A percentile compares a stretch with the other conserved stretches of the same genome.
phyloP scores from a whole-genome alignment of 768 basidiomycete genomes.

The Mycena venus region DNA sequence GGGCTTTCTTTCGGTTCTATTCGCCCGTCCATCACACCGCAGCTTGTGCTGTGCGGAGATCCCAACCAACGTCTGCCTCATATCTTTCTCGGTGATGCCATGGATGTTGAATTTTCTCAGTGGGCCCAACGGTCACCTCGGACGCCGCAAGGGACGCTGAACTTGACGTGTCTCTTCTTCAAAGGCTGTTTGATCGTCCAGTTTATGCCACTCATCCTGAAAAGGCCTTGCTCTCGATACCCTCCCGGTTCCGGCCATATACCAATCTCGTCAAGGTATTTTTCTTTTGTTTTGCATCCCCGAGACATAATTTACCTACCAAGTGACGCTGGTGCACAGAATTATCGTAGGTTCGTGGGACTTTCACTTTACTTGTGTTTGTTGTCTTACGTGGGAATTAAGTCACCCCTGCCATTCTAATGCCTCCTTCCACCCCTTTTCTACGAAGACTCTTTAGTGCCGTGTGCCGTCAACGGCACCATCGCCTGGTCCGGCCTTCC shows the following conservation, averaged over 20 bases:
- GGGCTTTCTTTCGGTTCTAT: conserved; percentile 30
- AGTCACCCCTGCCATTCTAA: conserved; percentile 67
- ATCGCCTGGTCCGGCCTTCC: conserved; percentile 57
- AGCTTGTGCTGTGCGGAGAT: conserved; percentile 66
- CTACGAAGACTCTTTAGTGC: conserved; percentile 62
- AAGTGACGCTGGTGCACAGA: too few relatives aligned
- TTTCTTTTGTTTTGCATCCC: neutral
- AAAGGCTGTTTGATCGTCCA: conserved; percentile 60
- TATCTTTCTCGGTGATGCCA: conserved; percentile 13
- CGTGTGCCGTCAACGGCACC: conserved; percentile 58
- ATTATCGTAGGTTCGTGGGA: conserved; percentile 29
- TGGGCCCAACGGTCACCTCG: conserved; percentile 63
- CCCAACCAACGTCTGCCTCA: conserved; percentile 58
- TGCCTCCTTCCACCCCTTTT: conserved; percentile 69
- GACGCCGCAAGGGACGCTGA: conserved; percentile 58
- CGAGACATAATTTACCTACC: neutral
- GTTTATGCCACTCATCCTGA: conserved; percentile 49
- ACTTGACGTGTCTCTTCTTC: conserved; percentile 63
- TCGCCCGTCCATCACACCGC: conserved; percentile 48
- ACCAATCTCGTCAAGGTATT: conserved; percentile 61
- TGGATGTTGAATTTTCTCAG: conserved; percentile 41
- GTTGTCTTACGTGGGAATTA: neutral
- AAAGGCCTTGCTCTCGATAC: neutral
- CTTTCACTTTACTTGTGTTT: neutral
- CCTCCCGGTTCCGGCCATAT: conserved; percentile 46